Base-by-base conservation (phyloP, 2,329 filamentous ascomycete genomes). In the Xylariaceae sp. region DNA sequence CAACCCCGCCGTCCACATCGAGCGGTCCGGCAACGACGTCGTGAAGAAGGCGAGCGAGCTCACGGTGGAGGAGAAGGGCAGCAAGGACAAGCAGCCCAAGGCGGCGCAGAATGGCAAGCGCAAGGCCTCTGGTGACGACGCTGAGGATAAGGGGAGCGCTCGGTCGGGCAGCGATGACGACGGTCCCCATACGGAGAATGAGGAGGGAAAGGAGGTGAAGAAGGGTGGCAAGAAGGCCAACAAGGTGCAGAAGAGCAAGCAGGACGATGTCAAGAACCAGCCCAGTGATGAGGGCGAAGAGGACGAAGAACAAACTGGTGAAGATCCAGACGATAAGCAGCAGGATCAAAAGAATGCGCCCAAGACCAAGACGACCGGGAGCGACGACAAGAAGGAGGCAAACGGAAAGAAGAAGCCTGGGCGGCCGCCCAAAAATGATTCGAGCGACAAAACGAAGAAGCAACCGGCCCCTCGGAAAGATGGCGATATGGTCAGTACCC, bases 41-140 rank as follows among this genome's bases (percentile, higher is more conserved):
- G 78, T 82, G 39, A 83, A 84, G 65, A 71, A 70, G 47, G 76
- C 79, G 11, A 74, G 70, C 33, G 80, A 84, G 62, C 64, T 83
- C 19, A 69, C 73, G 3, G 66, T 83, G 26, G 76, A 81, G 42
- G 57, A 73, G 51, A 68, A 35, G 15, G 62, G 53, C 26, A 61
- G 56, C 15, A 52, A 50, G 15, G 41, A 37, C 4, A 34, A 39
- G 45, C 6, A n/a, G 15, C 6, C 9, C 33, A 19, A 19, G 7
- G 17, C 12, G 9, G 30, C 41, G 54, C 24, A 18, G 15, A 22
- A 41, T 8, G 38, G 19, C 22, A 53, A 60, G 17, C 39, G 51
- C 34, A 49, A 51, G 32, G 43, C 42, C 30, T 39, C 31, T 3
- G 28, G 31, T 13, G 38, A 41, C 6, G 38, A 44, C 4, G 35